Evolutionary conservation across 108 stramenopile species (phyloP).

Genomic region (Thalassiosira profunda): DNA sequence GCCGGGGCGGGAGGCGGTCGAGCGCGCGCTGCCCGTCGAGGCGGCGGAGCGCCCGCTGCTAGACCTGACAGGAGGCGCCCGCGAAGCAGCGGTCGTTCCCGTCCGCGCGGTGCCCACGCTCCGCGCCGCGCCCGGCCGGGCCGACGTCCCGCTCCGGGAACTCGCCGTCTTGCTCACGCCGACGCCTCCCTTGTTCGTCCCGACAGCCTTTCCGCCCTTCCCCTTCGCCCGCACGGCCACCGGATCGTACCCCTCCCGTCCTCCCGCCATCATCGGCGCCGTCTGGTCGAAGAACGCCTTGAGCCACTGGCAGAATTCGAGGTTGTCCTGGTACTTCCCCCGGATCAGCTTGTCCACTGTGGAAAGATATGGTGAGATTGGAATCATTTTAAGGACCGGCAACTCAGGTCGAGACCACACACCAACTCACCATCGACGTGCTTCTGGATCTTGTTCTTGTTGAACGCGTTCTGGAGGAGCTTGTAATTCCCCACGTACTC

Average conservation of each 20-base stretch:
- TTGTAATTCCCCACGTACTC: conserved; percentile 98
- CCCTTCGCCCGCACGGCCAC: conserved; percentile 83
- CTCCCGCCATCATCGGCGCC: conserved; percentile 28
- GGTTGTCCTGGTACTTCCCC: conserved; percentile 95
- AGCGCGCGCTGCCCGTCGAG: conserved; percentile 7
- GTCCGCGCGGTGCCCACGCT: background rate
- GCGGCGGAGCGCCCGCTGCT: background rate
- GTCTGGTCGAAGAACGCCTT: conserved; percentile 95
- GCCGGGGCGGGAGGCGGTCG: conserved; percentile 1
- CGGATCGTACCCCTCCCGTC: conserved; percentile 90
- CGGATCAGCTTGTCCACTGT: conserved; percentile 96
- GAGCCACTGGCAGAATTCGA: conserved; percentile 99
- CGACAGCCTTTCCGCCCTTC: conserved; percentile 81
- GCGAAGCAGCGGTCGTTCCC: background rate
- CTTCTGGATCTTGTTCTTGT: conserved; percentile 77
- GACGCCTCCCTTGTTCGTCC: conserved; percentile 20
- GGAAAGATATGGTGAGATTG: too few relatives aligned
- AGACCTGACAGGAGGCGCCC: background rate
- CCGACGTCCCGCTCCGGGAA: too few relatives aligned
- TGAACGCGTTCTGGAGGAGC: conserved; percentile 95
- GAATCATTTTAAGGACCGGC: conserved; percentile 87
- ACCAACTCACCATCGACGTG: too few relatives aligned
- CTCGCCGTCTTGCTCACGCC: too few relatives aligned
- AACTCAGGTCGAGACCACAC: too few relatives aligned
- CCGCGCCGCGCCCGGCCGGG: too few relatives aligned